These are phyloP conservation scores for Whalleya microplaca DNA, from an alignment of 2,329 filamentous ascomycete species.

Conservation along the genomic window DNA sequence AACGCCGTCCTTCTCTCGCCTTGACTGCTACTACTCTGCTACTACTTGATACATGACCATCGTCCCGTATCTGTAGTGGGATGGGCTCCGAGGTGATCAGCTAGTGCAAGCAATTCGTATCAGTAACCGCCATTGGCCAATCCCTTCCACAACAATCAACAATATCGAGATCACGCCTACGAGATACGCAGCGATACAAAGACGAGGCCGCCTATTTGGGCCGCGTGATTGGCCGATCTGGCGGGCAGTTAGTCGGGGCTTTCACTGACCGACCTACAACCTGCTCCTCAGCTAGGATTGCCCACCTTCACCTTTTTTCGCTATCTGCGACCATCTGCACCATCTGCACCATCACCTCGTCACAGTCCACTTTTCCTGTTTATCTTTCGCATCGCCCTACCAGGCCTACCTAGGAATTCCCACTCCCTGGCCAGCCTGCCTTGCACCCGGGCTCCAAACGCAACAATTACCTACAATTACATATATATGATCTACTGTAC, in stretches of 20 bases:
- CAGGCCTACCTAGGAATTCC: neutral
- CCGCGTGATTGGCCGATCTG: slow-evolving; percentile 26
- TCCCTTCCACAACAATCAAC: slow-evolving; percentile 28
- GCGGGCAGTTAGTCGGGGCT: slow-evolving; percentile 30
- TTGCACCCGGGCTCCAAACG: too few relatives aligned
- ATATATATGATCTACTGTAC: too few relatives aligned
- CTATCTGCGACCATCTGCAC: slow-evolving; percentile 13
- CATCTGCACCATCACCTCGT: neutral
- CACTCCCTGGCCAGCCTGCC: too few relatives aligned
- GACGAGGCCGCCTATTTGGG: slow-evolving; percentile 17
- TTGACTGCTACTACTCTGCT: too few relatives aligned
- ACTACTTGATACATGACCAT: neutral
- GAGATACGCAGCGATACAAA: slow-evolving; percentile 14
- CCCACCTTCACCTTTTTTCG: too few relatives aligned
- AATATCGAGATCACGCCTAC: slow-evolving; percentile 26
- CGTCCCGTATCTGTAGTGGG: neutral
- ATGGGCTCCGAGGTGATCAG: slow-evolving; percentile 11
- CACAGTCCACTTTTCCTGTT: neutral
- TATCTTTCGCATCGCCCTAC: neutral
- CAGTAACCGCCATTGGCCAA: slow-evolving; percentile 24
- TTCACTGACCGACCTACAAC: slow-evolving; percentile 19
- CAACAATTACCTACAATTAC: too few relatives aligned
- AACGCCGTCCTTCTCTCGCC: too few relatives aligned
- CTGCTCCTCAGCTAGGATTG: slow-evolving; percentile 28
- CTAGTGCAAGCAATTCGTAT: slow-evolving; percentile 10